Evolutionary conservation across 441 rosid genomes (phyloP).

Genomic region (Erysimum cheiri): DNA sequence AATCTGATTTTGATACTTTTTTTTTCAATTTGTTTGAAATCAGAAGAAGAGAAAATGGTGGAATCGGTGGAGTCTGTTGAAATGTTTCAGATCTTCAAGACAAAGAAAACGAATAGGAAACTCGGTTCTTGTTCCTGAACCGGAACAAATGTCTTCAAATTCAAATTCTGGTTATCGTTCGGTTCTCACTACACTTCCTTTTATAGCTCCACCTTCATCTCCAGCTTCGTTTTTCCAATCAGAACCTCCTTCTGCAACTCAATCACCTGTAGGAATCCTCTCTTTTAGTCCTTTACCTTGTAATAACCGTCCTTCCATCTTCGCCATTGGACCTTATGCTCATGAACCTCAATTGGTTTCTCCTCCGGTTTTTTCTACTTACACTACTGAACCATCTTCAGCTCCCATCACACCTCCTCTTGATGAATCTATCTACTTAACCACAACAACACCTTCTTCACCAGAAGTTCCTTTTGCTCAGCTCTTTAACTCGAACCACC

Average conservation of each 20-base stretch:
- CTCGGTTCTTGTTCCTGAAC: conserved; percentile 67
- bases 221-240: conserved; percentile 95
- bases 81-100: conserved; percentile 79
- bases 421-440: conserved; percentile 71
- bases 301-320: conserved; percentile 74
- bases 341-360: conserved; percentile 91
- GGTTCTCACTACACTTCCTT: conserved; percentile 59
- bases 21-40: background rate
- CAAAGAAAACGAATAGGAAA: conserved; percentile 72
- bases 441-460: conserved; percentile 80
- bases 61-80: conserved; percentile 60
- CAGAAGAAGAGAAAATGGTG: conserved; percentile 81
- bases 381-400: conserved; percentile 94
- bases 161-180: conserved; percentile 52
- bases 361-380: conserved; percentile 89
- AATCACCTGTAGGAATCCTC: conserved; percentile 76
- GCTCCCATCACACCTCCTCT: conserved; percentile 94
- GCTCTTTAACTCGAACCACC: conserved; percentile 62
- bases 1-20: background rate
- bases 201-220: conserved; percentile 94
- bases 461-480: conserved; percentile 98
- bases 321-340: conserved; percentile 95
- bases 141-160: conserved; percentile 30
- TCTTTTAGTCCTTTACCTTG: conserved; percentile 64
- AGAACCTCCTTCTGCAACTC: conserved; percentile 84